Base-by-base conservation (phyloP, 257 asterid genomes). In the Fraxinus anomala region DNA sequence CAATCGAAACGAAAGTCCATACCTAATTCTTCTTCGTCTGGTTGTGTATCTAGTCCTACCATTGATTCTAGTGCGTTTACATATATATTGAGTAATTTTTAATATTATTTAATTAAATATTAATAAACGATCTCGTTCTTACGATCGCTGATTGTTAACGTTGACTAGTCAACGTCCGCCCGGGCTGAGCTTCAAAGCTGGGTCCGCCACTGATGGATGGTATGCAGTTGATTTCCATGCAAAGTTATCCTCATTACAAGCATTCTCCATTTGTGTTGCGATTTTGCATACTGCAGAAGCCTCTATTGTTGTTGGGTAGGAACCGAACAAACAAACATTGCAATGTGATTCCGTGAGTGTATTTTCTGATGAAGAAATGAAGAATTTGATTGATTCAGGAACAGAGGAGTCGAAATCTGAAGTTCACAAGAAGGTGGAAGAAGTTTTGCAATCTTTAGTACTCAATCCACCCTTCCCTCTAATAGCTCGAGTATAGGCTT, bases 401-500 rank as follows among this genome's bases (percentile, higher is more conserved):
- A 70, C 87, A 31, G 88, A 87, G 66, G 96, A 89, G 69, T 94
- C 87, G 83, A 90, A 84, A 31, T 28, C 74, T 54, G 82, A 69
- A 79, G 83, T 77, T 51, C 75, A 80, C 82, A 88, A 83, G 83
- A 73, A 31, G 33, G 33, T 76, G 80, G 93, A 84, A 77, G 88
- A 85, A 80, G 85, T 66, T 5, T 21, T 90, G 81, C 90, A 96
- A 42, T 89, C 96, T 77, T 93, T 95, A 49, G 83, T 81, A 4
- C 68, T 91, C 77, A 87, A 90, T 76, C 98, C 99, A 8, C 98
- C 98, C 0, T 93, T 95, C 85, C 91, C 98, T 79, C 97, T 98
- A 1, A 89, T 95, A 65, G 83, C 89, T 81, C 89, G 97, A 59
- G 97, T 88, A 12, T 94, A 92, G 85, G 65, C 59, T 77, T 68